Evolutionary conservation across 768 basidiomycete genomes (phyloP), one percentile per base, ranked within the genome.

Genomic region (Kockovaella imperatae): DNA sequence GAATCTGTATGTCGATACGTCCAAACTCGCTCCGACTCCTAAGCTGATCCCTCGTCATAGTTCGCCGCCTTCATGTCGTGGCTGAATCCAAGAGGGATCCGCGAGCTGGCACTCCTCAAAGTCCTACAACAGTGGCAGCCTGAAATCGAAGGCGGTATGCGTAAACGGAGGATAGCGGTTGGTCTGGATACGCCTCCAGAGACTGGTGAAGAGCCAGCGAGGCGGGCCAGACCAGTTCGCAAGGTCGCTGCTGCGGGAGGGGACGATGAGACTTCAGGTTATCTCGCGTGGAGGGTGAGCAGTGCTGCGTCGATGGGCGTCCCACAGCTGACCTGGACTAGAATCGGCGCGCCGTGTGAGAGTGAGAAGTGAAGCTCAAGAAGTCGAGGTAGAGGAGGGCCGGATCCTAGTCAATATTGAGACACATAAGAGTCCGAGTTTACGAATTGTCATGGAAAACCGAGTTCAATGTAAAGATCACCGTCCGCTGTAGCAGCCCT

Each of bases 41-140:
- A 26, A 32, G 28, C 41, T 49, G 45, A 48, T n/a, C 53, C 15
- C 23, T 43, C 8, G 35, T 53, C 46, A 38, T 66, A 96, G 91
- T 71, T 93, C 46, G 83, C 87, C 30, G 80, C 83, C 47, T 86
- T 86, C 62, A 70, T 87, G 25, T 77, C 81, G 4, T 99, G 93
- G 91, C 75, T 99, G 15, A 95, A 93, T 67, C 77, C 82, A 26
- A 91, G 89, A 74, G 93, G 95, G 3, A 80, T 83, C 45, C 82
- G 93, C 45, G 93, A 99, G 71, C 80, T 81, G 41, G 73, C 78
- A 1, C 73, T 99, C 50, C 79, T 78, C 14, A 88, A 86, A 66
- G 87, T 86, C 83, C 85, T 70, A 20, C 54, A 47, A 24, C 35
- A 36, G 35, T 68, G 67, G 63, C 21, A 40, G 14, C 48, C 51